Base-by-base conservation (phyloP, 2,329 filamentous ascomycete genomes). In the Capronia coronata region DNA sequence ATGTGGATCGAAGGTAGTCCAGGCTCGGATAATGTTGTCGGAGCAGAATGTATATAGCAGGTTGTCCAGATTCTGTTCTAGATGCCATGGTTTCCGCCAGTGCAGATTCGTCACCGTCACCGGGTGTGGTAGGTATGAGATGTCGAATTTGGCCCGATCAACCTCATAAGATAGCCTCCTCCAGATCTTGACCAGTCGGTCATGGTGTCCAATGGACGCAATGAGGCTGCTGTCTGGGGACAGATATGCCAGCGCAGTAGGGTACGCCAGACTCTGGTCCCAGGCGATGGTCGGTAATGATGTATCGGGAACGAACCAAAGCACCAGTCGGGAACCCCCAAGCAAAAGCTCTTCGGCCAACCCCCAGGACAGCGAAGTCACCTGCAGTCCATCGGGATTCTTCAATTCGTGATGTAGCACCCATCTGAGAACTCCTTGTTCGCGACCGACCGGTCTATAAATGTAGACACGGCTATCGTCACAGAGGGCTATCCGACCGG, bases 101-200 rank as follows among this genome's bases (percentile, higher is more conserved):
- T 91, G 83, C 52, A 95, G 70, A 52, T 80, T 82, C 2, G 87
- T 91, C n/a, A 98, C 82, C 1, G 83, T 70, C 21, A 79, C 75
- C 1, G 88, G 87, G 65, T 98, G 93, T n/a, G 82, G 75, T 1
- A 98, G 79, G 67, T 97, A 97, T 22, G 83, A 83, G 61, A 94
- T 83, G 61, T 97, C 91, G 67, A 97, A 97, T 49, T 86, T 78
- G 32, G 88, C 84, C 59, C 94, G 85, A 50, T 88, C 84, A 1
- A 81, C 78, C 11, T 88, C 88, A 64, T 91, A 96, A 7, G 85
- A 86, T 19, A 94, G 72, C 46, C 91, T 79, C 56, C 89, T 81
- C 93, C 94, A 98, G 61, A 97, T 79, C 69, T 98, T 97, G 58
- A 94, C 82, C 16, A 97, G 71, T 44, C 84, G 78, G 66, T 97